Conservation (phyloP, 768 basidiomycete genomes). For the Lentinula detonsa region DNA sequence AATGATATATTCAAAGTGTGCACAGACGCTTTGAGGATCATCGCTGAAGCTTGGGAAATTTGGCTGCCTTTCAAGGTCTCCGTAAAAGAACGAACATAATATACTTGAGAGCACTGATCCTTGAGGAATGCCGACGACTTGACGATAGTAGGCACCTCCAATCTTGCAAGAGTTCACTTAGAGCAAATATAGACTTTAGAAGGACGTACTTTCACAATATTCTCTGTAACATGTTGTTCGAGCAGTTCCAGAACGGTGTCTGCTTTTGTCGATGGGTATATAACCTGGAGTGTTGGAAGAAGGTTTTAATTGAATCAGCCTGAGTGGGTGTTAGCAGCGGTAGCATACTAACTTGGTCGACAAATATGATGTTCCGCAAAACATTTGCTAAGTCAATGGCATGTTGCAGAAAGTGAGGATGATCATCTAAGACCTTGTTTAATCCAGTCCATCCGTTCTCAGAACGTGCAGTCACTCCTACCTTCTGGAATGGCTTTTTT, state of each 20-base stretch:
- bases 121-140: constrained; percentile 94
- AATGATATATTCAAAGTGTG: background rate
- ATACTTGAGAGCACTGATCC: constrained; percentile 93
- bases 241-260: constrained; percentile 66
- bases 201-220: constrained; percentile 74
- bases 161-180: constrained; percentile 44
- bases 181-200: background rate
- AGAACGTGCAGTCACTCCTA: constrained; percentile 15
- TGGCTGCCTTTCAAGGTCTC: constrained; percentile 70
- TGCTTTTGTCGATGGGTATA: constrained; percentile 46
- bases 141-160: constrained; percentile 73
- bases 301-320: background rate
- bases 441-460: background rate
- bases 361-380: constrained; percentile 74
- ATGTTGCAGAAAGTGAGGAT: constrained; percentile 64
- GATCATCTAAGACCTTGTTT: constrained; percentile 48
- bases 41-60: constrained; percentile 38
- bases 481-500: constrained; percentile 67
- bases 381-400: constrained; percentile 62
- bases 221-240: constrained; percentile 86
- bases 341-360: constrained; percentile 60
- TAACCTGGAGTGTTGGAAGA: constrained; percentile 30
- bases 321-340: background rate
- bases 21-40: constrained; percentile 57
- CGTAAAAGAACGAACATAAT: constrained; percentile 94